Evolutionary conservation across 2,329 filamentous ascomycete genomes (phyloP).

Genomic region (Pseudogymnoascus sp.): DNA sequence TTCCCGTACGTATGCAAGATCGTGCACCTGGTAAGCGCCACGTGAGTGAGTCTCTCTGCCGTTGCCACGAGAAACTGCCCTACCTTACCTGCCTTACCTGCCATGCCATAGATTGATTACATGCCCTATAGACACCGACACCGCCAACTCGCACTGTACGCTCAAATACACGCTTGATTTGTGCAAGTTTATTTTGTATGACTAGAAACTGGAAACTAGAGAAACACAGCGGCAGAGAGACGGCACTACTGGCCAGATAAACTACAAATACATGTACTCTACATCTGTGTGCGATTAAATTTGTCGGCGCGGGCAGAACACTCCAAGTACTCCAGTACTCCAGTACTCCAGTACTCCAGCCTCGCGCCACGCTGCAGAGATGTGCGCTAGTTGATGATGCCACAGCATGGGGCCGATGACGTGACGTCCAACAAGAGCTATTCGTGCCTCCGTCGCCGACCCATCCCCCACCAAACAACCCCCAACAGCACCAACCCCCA

Average conservation of each 20-base stretch:
- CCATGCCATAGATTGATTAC: no score
- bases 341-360: no score
- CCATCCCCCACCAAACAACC: neutral
- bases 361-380: neutral
- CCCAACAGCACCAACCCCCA: neutral
- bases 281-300: neutral
- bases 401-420: constrained; percentile 1
- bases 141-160: neutral
- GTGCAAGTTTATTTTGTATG: neutral
- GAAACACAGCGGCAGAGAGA: neutral
- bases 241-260: neutral
- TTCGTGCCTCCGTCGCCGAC: neutral
- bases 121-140: neutral
- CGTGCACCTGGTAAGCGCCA: neutral
- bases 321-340: neutral
- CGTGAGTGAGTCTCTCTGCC: neutral
- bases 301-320: neutral
- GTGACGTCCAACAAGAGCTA: constrained; percentile 1
- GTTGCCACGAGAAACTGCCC: neutral
- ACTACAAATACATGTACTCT: neutral
- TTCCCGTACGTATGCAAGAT: neutral
- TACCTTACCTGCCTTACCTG: no score
- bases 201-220: neutral
- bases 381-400: neutral
- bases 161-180: neutral